These are phyloP conservation scores for Malbranchea cinnamomea DNA, from an alignment of 2,329 filamentous ascomycete genomes.

Conservation along the genomic window DNA sequence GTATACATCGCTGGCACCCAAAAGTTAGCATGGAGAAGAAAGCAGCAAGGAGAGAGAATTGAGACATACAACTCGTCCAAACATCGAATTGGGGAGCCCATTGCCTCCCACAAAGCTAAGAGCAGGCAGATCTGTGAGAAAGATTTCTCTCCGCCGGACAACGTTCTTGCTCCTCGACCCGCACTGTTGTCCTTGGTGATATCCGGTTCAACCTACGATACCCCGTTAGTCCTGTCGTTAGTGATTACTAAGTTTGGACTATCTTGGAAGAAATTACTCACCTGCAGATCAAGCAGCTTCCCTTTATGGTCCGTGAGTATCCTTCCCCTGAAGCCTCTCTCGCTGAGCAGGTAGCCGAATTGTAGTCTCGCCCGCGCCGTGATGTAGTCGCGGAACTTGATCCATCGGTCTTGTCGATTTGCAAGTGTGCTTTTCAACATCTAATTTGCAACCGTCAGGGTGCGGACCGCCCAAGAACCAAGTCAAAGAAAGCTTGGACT, in stretches of 20 bases:
- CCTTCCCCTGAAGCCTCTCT: conserved; percentile 74
- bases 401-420: conserved; percentile 61
- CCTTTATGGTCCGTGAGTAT: conserved; percentile 62
- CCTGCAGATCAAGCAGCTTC: conserved; percentile 63
- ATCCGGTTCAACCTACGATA: conserved; percentile 44
- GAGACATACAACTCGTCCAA: conserved; percentile 68
- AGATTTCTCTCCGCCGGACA: conserved; percentile 93
- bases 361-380: conserved; percentile 71
- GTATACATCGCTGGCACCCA: conserved; percentile 58
- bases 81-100: conserved; percentile 88
- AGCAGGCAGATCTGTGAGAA: conserved; percentile 94
- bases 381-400: conserved; percentile 67
- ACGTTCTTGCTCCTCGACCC: conserved; percentile 74
- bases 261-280: conserved; percentile 19
- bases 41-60: conserved; percentile 1
- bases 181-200: conserved; percentile 52
- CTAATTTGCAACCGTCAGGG: conserved; percentile 17
- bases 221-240: no score
- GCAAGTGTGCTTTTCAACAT: conserved; percentile 45
- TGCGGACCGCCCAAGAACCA: background rate
- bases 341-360: conserved; percentile 77
- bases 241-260: background rate
- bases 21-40: conserved; percentile 9
- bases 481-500: conserved; percentile 3
- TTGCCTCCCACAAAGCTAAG: conserved; percentile 90